Percentiles rank a stretch among this genome's conserved stretches.
Conservation (phyloP, 176 grass and related monocot species). For the Raddia guianensis region DNA sequence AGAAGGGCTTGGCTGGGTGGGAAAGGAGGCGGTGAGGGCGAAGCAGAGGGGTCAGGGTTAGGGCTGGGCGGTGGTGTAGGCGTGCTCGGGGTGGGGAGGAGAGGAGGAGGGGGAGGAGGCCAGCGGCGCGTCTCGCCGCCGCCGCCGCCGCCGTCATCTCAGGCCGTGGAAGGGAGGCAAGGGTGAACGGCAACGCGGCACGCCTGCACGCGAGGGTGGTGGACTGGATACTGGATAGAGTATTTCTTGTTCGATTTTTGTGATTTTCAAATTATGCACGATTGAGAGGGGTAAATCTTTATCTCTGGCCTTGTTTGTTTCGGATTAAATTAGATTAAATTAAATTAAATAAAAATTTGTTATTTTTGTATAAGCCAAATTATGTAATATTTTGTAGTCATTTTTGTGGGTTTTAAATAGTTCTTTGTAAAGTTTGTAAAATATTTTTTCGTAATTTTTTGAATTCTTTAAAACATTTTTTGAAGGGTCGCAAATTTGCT, state of each 20-base stretch:
- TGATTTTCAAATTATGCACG: too few relatives aligned
- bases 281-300: too few relatives aligned
- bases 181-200: not conserved
- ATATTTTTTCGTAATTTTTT: too few relatives aligned
- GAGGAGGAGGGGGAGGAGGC: constrained; percentile 44
- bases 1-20: constrained; percentile 19
- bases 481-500: too few relatives aligned
- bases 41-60: constrained; percentile 5
- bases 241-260: not conserved
- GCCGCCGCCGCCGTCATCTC: constrained; percentile 37
- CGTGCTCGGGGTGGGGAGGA: constrained; percentile 4
- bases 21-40: constrained; percentile 22
- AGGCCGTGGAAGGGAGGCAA: not conserved
- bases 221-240: constrained; percentile 26
- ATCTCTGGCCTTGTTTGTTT: too few relatives aligned
- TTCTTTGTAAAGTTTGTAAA: too few relatives aligned
- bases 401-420: too few relatives aligned
- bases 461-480: too few relatives aligned
- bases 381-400: too few relatives aligned
- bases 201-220: not conserved
- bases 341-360: too few relatives aligned
- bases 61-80: not conserved
- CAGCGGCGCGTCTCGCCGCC: constrained; percentile 42
- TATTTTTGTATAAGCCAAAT: too few relatives aligned
- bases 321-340: too few relatives aligned